A percentile compares a stretch with the other conserved stretches of the same genome.
Conservation (phyloP, 495 filamentous ascomycete genomes). For the Lophium mytilinum region DNA sequence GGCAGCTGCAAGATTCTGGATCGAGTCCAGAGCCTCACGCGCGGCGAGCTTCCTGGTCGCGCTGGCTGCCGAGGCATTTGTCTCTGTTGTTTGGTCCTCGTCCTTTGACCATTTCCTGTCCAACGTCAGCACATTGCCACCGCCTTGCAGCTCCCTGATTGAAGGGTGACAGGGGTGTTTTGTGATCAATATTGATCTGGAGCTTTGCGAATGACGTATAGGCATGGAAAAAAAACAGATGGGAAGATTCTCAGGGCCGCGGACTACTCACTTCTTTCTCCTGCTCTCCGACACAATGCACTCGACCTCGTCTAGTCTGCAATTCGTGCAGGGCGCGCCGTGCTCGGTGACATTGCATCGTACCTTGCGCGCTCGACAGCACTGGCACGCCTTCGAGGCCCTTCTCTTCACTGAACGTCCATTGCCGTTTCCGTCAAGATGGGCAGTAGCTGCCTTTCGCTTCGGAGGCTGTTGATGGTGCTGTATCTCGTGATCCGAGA, state of each 20-base stretch:
- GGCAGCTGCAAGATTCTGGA: constrained; percentile 19
- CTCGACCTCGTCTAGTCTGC: constrained; percentile 77
- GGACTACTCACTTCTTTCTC: constrained; percentile 64
- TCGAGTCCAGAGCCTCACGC: constrained; percentile 25
- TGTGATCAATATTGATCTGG: too few relatives aligned
- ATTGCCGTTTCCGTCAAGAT: constrained; percentile 30
- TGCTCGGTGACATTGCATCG: constrained; percentile 87
- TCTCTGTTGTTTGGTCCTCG: constrained; percentile 20
- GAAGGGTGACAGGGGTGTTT: neutral
- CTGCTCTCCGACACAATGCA: constrained; percentile 88
- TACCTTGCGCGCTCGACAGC: constrained; percentile 83
- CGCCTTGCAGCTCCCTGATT: neutral
- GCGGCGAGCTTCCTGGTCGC: constrained; percentile 24
- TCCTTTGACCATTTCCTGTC: constrained; percentile 33
- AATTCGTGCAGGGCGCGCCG: constrained; percentile 82
- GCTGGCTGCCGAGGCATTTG: constrained; percentile 12
- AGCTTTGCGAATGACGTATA: neutral
- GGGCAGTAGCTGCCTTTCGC: constrained; percentile 33
- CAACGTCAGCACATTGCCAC: constrained; percentile 11
- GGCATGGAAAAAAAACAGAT: too few relatives aligned
- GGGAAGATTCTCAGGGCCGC: neutral
- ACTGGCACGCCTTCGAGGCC: constrained; percentile 80
- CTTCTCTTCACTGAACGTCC: constrained; percentile 59
- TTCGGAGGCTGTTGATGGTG: constrained; percentile 28
- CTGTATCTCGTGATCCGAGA: constrained; percentile 10